phyloP scores from a whole-genome alignment of 495 filamentous ascomycete species.

The Xylaria venustula region DNA sequence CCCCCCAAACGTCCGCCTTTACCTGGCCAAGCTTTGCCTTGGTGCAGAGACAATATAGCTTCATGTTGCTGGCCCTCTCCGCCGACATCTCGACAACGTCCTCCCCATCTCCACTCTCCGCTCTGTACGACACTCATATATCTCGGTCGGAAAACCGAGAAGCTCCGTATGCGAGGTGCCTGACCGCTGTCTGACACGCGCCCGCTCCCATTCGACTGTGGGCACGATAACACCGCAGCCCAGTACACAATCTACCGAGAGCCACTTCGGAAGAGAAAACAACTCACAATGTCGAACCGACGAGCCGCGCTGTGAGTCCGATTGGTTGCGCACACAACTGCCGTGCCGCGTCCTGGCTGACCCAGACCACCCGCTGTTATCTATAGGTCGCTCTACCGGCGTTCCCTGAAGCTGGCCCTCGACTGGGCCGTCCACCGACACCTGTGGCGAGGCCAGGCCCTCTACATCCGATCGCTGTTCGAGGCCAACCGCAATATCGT shows the following conservation, averaged over 20 bases:
- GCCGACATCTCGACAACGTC: neutral
- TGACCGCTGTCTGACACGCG: neutral
- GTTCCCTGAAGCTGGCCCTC: conserved; percentile 85
- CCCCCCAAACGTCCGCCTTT: neutral
- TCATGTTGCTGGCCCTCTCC: conserved; percentile 1
- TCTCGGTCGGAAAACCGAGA: neutral
- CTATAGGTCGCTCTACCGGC: conserved; percentile 86
- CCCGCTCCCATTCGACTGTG: neutral
- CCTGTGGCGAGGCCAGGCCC: conserved; percentile 89
- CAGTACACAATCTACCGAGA: neutral
- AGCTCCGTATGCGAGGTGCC: neutral
- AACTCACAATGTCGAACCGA: conserved; percentile 41
- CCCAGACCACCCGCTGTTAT: neutral
- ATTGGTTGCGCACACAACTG: conserved; percentile 1
- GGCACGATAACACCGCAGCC: conserved; percentile 6
- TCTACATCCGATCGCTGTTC: conserved; percentile 94
- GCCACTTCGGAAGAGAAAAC: conserved; percentile 7
- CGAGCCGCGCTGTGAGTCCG: conserved; percentile 46
- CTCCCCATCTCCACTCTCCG: neutral
- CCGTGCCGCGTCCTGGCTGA: conserved; percentile 19
- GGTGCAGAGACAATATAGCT: conserved; percentile 4
- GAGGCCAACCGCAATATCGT: conserved; percentile 86
- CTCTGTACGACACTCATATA: neutral
- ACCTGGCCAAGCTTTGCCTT: neutral
- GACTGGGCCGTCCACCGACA: conserved; percentile 91